Base-by-base conservation (phyloP, 2,329 filamentous ascomycete genomes). In the Xylariales sp. region DNA sequence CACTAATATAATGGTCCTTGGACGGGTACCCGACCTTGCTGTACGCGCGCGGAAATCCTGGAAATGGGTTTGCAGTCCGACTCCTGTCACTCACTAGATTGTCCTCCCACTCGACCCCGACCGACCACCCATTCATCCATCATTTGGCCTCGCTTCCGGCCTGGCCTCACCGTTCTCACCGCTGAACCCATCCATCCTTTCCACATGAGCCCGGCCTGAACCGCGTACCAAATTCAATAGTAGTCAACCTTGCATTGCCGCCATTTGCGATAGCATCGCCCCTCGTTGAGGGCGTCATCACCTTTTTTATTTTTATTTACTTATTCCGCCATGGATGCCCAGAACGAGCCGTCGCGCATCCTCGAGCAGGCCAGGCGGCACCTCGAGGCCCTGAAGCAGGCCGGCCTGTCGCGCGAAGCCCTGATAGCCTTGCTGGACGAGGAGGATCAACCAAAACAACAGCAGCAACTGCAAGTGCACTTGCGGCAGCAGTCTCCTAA, bases 321-420 rank as follows among this genome's bases (percentile, higher is more conserved):
- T 25, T 16, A 13, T 24, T 14, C 29, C 29, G n/a, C 11, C 10
- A 39, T 39, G 37, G 37, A 39, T 17, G 30, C 37, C 17, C 14
- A 19, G 16, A 33, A 32, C 28, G 50, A 58, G 43, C 52, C 54
- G 18, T 56, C 54, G 42, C 49, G 53, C 41, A 55, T 55, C 41
- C 30, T 58, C 29, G 56, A 52, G 29, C 51, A 55, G 44, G 56
- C 54, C 37, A 52, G 55, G 43, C 45, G 55, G 40, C 54, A 57
- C 36, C 49, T 59, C 37, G 55, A 57, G 40, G 56, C 56, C 42
- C 43, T 59, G 33, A 58, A 57, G 42, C 52, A 59, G 40, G 51
- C 54, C n/a, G 56, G 56, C 29, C 50, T 59, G 7, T 58, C 54
- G 37, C 52, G 51, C 34, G 50, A 55, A 40, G 51, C 48, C 15